Evolutionary conservation across 768 basidiomycete genomes (phyloP).

Genomic region (Agrocybe chaxingu): DNA sequence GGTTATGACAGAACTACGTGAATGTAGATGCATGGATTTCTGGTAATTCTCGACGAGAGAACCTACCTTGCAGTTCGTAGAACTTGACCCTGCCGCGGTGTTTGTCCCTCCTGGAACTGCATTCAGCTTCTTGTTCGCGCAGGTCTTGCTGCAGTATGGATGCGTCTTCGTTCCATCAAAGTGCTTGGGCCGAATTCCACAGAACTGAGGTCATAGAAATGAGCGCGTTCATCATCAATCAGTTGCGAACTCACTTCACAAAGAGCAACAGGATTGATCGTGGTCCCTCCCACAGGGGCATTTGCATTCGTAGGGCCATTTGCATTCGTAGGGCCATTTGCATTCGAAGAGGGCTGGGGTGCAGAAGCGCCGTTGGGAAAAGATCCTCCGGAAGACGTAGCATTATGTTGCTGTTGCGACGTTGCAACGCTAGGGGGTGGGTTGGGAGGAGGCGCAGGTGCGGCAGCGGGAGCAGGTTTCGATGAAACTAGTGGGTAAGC

Average conservation of each 20-base stretch:
- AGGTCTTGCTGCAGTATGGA: constrained; percentile 57
- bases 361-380: constrained; percentile 28
- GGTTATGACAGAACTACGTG: constrained; percentile 52
- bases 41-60: constrained; percentile 6
- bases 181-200: constrained; percentile 53
- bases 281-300: constrained; percentile 13
- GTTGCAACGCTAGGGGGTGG: constrained; percentile 21
- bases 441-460: constrained; percentile 15
- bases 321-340: constrained; percentile 15
- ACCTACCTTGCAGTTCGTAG: constrained; percentile 51
- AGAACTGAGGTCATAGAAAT: constrained; percentile 36
- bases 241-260: constrained; percentile 44
- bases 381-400: constrained; percentile 23
- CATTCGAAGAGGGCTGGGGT: constrained; percentile 22
- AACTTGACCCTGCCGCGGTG: constrained; percentile 21
- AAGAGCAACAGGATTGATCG: constrained; percentile 30
- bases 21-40: constrained; percentile 2
- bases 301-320: constrained; percentile 9
- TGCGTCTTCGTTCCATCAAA: constrained; percentile 54
- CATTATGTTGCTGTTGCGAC: constrained; percentile 20
- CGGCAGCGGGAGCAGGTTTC: constrained; percentile 23
- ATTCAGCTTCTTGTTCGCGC: constrained; percentile 44
- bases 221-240: constrained; percentile 2
- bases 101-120: constrained; percentile 16
- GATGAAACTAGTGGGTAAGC: constrained; percentile 30